Base-by-base conservation (phyloP, 352 stramenopile genomes). In the Phytophthora cactorum region DNA sequence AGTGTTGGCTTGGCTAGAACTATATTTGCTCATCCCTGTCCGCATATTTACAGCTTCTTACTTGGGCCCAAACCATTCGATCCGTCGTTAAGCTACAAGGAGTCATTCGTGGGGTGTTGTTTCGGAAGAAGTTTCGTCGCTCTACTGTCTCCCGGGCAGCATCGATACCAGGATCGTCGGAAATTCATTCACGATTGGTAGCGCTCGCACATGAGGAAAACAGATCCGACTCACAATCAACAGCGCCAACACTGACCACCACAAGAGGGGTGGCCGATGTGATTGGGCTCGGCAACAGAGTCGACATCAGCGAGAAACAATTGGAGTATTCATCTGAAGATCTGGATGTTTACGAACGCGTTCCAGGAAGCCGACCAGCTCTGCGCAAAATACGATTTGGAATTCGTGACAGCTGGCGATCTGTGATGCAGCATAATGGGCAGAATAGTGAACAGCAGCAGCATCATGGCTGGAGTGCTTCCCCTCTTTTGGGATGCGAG, bases 401-500 rank as follows among this genome's bases (percentile, higher is more conserved):
- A 22, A 58, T 80, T n/a, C 50, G 68, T 29, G 56, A 75, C 17
- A 76, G 60, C 27, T 82, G 71, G 65, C 45, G 55, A 47, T 43
- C 38, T 63, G 22, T 32, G 10, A 28, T 28, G 17, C 49, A 46
- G 12, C 17, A 29, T 25, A n/a, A 43, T 22, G 10, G 28, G 4
- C 28, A n/a, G 22, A 27, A 8, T 17, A 12, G 36, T 50, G 17
- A 39, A 54, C 14, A 41, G 11, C 38, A 41, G 11, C 38, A 53
- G 25, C 31, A 49, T 27, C 41, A 15, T 44, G 36, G 32, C 49
- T 56, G 54, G 49, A 60, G 12, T n/a, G 9, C 11, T 55, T 4
- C 36, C 8, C 55, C 71, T 11, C 41, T 69, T 12, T 59, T 82
- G 25, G 80, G 80, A 2, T 89, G 80, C 14, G 80, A 89, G 46